phyloP scores from a whole-genome alignment of 352 stramenopile genomes.

The Lagenidium giganteum region DNA sequence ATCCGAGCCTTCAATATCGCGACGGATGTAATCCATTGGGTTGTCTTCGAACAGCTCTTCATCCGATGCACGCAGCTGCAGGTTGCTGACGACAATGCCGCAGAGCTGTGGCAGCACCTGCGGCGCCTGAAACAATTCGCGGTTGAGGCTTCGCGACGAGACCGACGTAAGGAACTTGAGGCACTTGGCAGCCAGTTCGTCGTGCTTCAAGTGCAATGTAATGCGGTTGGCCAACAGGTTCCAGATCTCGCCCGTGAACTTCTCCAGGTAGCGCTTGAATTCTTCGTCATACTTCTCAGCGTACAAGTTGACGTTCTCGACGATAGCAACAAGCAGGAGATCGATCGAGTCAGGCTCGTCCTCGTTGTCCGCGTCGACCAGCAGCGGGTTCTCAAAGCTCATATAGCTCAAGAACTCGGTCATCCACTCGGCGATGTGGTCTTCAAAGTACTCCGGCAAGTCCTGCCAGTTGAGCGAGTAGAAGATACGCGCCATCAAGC shows the following conservation, averaged over 20 bases:
- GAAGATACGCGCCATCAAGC: constrained; percentile 94
- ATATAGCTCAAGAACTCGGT: constrained; percentile 92
- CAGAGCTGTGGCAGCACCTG: constrained; percentile 90
- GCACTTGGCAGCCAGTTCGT: constrained; percentile 93
- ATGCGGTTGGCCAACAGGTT: constrained; percentile 68
- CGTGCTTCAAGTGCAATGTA: constrained; percentile 88
- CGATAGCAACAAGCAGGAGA: constrained; percentile 88
- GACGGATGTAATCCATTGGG: constrained; percentile 96
- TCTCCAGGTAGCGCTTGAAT: constrained; percentile 92
- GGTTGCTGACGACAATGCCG: constrained; percentile 97
- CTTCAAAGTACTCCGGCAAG: constrained; percentile 98
- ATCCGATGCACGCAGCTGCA: constrained; percentile 93
- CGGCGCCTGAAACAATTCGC: constrained; percentile 76
- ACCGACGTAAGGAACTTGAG: constrained; percentile 98
- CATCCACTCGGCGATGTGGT: constrained; percentile 97
- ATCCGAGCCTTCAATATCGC: constrained; percentile 98
- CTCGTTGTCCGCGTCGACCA: constrained; percentile 89
- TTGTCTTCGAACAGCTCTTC: constrained; percentile 99
- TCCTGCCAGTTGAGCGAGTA: constrained; percentile 98
- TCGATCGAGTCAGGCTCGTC: constrained; percentile 88
- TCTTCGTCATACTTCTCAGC: constrained; percentile 98
- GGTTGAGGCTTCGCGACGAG: constrained; percentile 94
- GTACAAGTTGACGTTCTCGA: constrained; percentile 98
- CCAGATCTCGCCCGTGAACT: constrained; percentile 91
- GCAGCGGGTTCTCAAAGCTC: constrained; percentile 86